Evolutionary conservation across 2,329 filamentous ascomycete species (phyloP).

Genomic region (Monilinia vaccinii-corymbosi): DNA sequence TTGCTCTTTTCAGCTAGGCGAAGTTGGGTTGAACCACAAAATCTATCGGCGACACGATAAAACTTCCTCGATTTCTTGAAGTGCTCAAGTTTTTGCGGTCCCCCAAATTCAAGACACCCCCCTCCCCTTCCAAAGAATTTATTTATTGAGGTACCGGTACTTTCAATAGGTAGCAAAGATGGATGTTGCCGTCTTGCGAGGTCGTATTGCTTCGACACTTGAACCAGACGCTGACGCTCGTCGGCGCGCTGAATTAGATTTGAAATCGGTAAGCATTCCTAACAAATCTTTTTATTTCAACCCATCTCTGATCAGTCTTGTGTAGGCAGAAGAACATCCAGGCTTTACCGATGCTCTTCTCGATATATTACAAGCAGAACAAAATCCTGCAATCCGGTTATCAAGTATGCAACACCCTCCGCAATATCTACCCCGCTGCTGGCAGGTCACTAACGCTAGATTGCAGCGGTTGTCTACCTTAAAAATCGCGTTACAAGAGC

Average conservation of each 20-base stretch:
- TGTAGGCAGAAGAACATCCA: slow-evolving; percentile 76
- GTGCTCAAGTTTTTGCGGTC: slow-evolving; percentile 6
- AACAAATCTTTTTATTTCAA: slow-evolving; percentile 10
- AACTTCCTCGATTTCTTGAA: slow-evolving; percentile 8
- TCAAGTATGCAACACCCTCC: slow-evolving; percentile 59
- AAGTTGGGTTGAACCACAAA: slow-evolving; percentile 9
- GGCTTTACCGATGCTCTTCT: slow-evolving; percentile 87
- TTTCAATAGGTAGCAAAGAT: slow-evolving; percentile 35
- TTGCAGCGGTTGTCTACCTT: slow-evolving; percentile 83
- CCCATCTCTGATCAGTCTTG: slow-evolving; percentile 15
- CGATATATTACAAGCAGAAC: slow-evolving; percentile 82
- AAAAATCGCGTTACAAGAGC: slow-evolving; percentile 95
- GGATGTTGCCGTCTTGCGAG: slow-evolving; percentile 67
- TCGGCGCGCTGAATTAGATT: slow-evolving; percentile 68
- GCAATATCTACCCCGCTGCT: slow-evolving; percentile 23
- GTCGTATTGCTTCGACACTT: slow-evolving; percentile 69
- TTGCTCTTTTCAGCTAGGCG: slow-evolving; percentile 10
- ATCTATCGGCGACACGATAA: slow-evolving; percentile 11
- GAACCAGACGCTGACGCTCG: slow-evolving; percentile 65
- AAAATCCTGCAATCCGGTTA: slow-evolving; percentile 73
- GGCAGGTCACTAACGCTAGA: slow-evolving; percentile 25
- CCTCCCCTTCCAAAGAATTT: not conserved
- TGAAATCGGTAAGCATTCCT: slow-evolving; percentile 59
- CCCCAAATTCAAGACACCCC: not conserved
- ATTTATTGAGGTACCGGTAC: slow-evolving; percentile 2